Conservation (phyloP, 371 early-diverging fungal genomes). For the Syncephalastrum monosporum region DNA sequence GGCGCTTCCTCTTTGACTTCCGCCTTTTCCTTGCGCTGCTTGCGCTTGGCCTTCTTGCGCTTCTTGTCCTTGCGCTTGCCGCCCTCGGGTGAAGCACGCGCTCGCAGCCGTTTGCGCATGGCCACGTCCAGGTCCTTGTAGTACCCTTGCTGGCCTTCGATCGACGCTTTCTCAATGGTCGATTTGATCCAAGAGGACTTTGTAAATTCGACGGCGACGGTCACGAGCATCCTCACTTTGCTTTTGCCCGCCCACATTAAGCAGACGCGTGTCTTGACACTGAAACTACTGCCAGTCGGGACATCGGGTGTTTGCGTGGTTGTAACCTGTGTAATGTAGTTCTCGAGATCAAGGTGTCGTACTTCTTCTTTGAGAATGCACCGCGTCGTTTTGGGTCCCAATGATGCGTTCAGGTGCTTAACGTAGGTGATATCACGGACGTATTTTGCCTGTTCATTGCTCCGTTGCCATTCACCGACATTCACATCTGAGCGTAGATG, state of each 20-base stretch:
- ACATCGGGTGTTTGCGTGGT: constrained; percentile 81
- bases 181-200: constrained; percentile 76
- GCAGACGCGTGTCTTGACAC: constrained; percentile 75
- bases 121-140: constrained; percentile 58
- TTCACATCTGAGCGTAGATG: constrained; percentile 23
- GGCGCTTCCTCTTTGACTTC: neutral
- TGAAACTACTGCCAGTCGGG: constrained; percentile 81
- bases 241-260: constrained; percentile 74
- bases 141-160: constrained; percentile 61
- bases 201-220: constrained; percentile 70
- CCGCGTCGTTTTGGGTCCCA: constrained; percentile 74
- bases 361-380: constrained; percentile 65
- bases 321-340: constrained; percentile 60
- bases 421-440: constrained; percentile 40
- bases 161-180: constrained; percentile 70
- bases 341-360: constrained; percentile 53
- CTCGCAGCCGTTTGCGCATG: constrained; percentile 18
- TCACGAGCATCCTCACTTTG: constrained; percentile 64
- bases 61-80: constrained; percentile 10
- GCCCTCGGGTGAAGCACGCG: no score
- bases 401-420: constrained; percentile 35
- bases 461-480: constrained; percentile 42
- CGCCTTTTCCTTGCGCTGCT: neutral
- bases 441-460: constrained; percentile 18
- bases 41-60: neutral